Evolutionary conservation across 345 rosid species (phyloP), one percentile per base, ranked within the genome.

Genomic region (Mallotus nudiflorus): DNA sequence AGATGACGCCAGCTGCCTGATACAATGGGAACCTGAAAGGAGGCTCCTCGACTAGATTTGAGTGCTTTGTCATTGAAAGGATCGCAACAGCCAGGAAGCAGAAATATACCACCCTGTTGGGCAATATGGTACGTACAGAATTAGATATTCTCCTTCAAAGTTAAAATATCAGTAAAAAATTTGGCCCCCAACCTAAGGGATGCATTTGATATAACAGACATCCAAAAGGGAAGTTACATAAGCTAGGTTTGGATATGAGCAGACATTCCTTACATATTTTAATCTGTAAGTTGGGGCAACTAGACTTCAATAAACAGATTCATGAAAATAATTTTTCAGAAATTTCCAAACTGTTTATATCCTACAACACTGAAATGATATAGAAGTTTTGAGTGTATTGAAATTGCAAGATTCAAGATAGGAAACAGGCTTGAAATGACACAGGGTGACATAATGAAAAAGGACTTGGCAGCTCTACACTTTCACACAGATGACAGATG

Each of bases 1-100:
- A 95, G 93, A 75, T 87, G 88, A 73, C 63, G 37, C 99, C 97
- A 91, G 39, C 63, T 68, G 24, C 99, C 99, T 7, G 89, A 84
- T 52, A 91, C 92, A 61, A 91, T 77, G 9, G 97, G 92, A 15
- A 89, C 79, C 68, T 92, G 97, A 81, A 95, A 95, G 14, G 92
- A 82, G 46, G 97, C 93, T 69, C 99, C 98, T 53, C 92, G 84
- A 84, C 93, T 91, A n/a, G 99, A 95, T 81, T 91, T 78, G 0
- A 91, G 88, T 54, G 92, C 95, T 78, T 95, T 95, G 54, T 82
- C 85, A n/a, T 86, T 88, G 80, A 91, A 91, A 2, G 97, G 97
- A 83, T 95, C 97, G 33, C 97, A 90, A 73, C 99, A 95, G 29
- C 98, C 97, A 8, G 97, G 97, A 82, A 95, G 99, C 60, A 95